Percentiles rank a stretch among this genome's conserved stretches.
These are phyloP conservation scores for Westerdykella sp. DNA, from an alignment of 2,329 filamentous ascomycete genomes.

Conservation along the genomic window DNA sequence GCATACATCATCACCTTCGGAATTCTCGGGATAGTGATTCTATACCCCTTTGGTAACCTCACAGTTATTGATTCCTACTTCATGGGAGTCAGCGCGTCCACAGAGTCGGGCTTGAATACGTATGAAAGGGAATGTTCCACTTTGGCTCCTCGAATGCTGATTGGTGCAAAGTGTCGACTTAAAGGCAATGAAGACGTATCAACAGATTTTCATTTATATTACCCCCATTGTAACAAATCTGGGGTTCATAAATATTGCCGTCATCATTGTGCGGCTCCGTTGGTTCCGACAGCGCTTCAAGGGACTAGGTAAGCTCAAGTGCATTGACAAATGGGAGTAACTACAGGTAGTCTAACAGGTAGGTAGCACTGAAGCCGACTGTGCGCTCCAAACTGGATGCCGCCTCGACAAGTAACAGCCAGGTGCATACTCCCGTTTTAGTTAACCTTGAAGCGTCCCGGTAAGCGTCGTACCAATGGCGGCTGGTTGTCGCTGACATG, in stretches of 20 bases:
- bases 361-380: not conserved
- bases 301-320: slow-evolving; percentile 19
- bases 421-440: not conserved
- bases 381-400: not conserved
- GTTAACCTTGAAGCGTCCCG: not conserved
- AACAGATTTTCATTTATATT: slow-evolving; percentile 49
- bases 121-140: slow-evolving; percentile 17
- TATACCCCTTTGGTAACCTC: slow-evolving; percentile 39
- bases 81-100: slow-evolving; percentile 46
- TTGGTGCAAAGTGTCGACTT: slow-evolving; percentile 42
- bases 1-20: slow-evolving; percentile 37
- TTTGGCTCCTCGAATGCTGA: slow-evolving; percentile 5
- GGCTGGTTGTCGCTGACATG: not conserved
- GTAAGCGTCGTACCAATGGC: not conserved
- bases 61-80: slow-evolving; percentile 46
- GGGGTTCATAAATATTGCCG: slow-evolving; percentile 46
- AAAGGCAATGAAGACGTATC: slow-evolving; percentile 45
- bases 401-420: not conserved
- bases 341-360: not conserved
- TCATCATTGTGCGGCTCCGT: slow-evolving; percentile 44
- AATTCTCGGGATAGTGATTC: slow-evolving; percentile 33
- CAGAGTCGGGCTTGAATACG: slow-evolving; percentile 49
- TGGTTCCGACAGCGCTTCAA: slow-evolving; percentile 48
- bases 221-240: slow-evolving; percentile 46
- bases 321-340: too few species aligned